Evolutionary conservation across 345 rosid genomes (phyloP).

Genomic region (Durio zibethinus): DNA sequence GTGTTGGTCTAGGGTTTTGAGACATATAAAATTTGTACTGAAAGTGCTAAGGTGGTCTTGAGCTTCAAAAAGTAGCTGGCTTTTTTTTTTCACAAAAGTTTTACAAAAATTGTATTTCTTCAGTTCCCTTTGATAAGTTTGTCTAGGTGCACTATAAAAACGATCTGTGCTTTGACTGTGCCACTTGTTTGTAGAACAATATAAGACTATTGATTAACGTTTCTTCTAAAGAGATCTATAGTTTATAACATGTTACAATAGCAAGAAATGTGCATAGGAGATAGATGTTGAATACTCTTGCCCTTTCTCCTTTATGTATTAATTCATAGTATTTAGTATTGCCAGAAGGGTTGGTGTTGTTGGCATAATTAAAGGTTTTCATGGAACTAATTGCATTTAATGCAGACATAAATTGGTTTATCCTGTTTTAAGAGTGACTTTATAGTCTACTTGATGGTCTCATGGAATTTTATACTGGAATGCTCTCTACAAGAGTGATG

Average conservation of each 20-base stretch:
- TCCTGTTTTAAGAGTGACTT: background rate
- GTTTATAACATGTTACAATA: background rate
- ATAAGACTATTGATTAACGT: background rate
- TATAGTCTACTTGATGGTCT: background rate
- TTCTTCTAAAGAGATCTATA: background rate
- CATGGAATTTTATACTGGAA: background rate
- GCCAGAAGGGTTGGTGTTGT: background rate
- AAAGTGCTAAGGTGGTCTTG: background rate
- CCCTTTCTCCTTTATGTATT: background rate
- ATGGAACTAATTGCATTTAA: background rate
- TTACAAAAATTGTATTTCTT: background rate
- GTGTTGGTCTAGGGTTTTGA: background rate
- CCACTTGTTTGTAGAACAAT: background rate
- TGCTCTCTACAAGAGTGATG: background rate
- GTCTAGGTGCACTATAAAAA: background rate
- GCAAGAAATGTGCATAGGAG: background rate
- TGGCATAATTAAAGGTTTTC: background rate
- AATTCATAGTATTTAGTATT: background rate
- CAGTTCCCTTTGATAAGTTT: background rate
- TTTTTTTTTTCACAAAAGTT: background rate
- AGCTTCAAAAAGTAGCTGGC: background rate
- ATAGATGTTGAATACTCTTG: background rate
- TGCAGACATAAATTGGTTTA: background rate
- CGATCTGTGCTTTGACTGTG: background rate
- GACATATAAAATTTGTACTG: background rate